Evolutionary conservation across 176 grass and related monocot genomes (phyloP), one percentile per base, ranked within the genome.

Genomic region (Themeda triandra): DNA sequence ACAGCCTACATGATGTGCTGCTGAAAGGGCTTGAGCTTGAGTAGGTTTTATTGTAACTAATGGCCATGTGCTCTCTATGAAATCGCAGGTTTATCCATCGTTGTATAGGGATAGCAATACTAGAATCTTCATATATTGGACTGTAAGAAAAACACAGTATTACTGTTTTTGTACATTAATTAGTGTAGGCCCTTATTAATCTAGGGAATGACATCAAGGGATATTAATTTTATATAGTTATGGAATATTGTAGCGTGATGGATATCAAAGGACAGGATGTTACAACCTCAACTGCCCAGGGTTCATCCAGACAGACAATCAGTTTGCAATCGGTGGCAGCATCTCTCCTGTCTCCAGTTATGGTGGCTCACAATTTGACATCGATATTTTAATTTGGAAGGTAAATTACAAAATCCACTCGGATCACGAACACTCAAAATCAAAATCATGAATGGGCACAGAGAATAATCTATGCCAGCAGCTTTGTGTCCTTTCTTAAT

Each of bases 111-210:
- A 97, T 30, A 90, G 90, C 59, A 92, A 90, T 80, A 92, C 91
- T 68, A 93, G 91, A 28, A 85, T 97, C 25, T 97, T 97, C 75
- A 93, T 92, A 80, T 93, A 92, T 71, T 97, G 89, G 91, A 96
- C 94, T 70, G 94, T 93, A 90, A 93, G 91, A 87, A 71, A 67
- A 73, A 62, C 42, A 41, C 46, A 32, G 11, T 65, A 76, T 80
- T 79, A 29, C 59, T 74, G 60, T 66, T 64, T 68, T 63, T 8
- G 0, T 48, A 17, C 14, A 17, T 25, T 37, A 37, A 17, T n/a
- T n/a, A n/a, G n/a, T n/a, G n/a, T n/a, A n/a, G n/a, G n/a, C n/a
- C n/a, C n/a, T n/a, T n/a, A n/a, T n/a, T n/a, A n/a, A n/a, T n/a
- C n/a, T n/a, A n/a, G n/a, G n/a, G n/a, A n/a, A 75, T 45, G 40